phyloP scores from a whole-genome alignment of 2,329 filamentous ascomycete genomes.

The Curvularia verruculosa region DNA sequence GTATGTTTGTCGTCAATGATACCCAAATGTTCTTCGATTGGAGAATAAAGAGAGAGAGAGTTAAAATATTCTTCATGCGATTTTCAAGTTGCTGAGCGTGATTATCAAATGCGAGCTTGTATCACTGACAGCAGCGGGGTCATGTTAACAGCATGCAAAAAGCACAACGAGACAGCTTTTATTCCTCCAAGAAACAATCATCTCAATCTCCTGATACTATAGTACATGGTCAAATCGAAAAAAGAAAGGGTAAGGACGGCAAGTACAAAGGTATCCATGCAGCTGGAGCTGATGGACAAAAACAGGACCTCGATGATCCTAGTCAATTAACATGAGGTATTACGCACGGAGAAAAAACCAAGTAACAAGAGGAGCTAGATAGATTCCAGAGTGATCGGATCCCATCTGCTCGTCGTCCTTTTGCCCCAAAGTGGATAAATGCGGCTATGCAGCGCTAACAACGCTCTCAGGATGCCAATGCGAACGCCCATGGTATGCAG shows the following conservation, averaged over 20 bases:
- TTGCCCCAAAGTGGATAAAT: no score
- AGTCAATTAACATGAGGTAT: not conserved
- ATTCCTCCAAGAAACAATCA: not conserved
- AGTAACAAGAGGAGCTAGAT: not conserved
- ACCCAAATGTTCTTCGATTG: conserved; percentile 10
- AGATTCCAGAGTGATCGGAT: no score
- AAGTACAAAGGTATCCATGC: not conserved
- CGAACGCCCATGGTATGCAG: not conserved
- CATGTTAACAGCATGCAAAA: not conserved
- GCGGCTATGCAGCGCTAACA: not conserved
- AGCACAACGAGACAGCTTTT: not conserved
- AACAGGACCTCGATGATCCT: not conserved
- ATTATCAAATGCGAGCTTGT: not conserved
- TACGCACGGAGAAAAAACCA: not conserved
- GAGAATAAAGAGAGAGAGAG: not conserved
- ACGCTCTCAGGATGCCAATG: not conserved
- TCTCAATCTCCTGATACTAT: no score
- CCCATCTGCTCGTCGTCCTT: no score
- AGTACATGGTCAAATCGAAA: not conserved
- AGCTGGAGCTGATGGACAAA: no score
- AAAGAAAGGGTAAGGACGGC: not conserved
- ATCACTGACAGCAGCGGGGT: not conserved
- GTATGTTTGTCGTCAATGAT: conserved; percentile 11
- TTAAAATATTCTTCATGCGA: no score
- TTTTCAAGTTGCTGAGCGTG: not conserved